Evolutionary conservation across 2,329 filamentous ascomycete species (phyloP), one percentile per base, ranked within the genome.

Genomic region (Aspergillus sp.): DNA sequence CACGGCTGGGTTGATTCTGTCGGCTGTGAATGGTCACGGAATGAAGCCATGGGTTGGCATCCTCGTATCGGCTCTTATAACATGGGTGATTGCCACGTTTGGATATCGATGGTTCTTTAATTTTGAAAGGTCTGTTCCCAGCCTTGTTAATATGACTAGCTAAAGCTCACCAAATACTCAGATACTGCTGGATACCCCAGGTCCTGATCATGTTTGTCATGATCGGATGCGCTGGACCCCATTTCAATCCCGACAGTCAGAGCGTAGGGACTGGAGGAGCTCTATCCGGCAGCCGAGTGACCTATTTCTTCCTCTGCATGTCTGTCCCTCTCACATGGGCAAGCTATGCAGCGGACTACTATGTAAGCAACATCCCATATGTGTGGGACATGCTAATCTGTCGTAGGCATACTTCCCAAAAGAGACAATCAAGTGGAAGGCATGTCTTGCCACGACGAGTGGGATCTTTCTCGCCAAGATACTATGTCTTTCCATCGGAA

Each of bases 1-100:
- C 14, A 61, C 70, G 14, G 67, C 61, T 45, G 70, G 69, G 6
- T 67, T 71, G 46, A 59, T 71, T 19, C 55, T 71, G 3, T 69
- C 64, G 10, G 66, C 64, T 2, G 65, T 71, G 4, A 60, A 59
- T 41, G 66, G 59, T 16, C 61, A 59, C 9, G 43, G 56, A 7
- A 61, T 70, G 60, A 58, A 58, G n/a, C 61, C 69, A 19, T 52
- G 61, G 21, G 63, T 66, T 10, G 66, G 65, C 3, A 60, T 66
- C 31, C 50, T 69, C 31, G 60, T 69, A 21, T 55, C 60, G 5
- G 64, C 64, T 9, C 53, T 62, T 31, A 67, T 41, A 3, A 41
- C 58, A n/a, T 62, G 63, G 56, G 41, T 64, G 1, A 56, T 69
- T 3, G 58, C 61, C 3, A 40, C 59, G 2, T 66, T 68, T 50